Conservation (phyloP, 768 basidiomycete species). For the Hericium rajendrae region DNA sequence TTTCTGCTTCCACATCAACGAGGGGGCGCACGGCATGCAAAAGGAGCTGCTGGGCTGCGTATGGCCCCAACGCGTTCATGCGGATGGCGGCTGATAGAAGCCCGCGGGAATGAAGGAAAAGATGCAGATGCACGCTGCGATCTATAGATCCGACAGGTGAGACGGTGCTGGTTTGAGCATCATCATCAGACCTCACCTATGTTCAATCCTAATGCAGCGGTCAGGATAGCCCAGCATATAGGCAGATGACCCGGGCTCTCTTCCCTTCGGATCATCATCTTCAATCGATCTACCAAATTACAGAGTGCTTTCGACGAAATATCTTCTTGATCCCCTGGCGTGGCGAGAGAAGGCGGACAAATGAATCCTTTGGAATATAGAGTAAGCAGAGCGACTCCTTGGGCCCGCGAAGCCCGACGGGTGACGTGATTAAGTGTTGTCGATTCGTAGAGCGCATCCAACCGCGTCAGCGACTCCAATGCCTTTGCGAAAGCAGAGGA, state of each 20-base stretch:
- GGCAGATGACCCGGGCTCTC: constrained; percentile 76
- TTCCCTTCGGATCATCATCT: constrained; percentile 54
- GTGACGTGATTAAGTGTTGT: constrained; percentile 89
- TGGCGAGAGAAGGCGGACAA: constrained; percentile 30
- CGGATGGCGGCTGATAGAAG: constrained; percentile 88
- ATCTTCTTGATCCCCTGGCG: constrained; percentile 11
- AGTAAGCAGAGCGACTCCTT: constrained; percentile 88
- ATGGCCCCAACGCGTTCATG: constrained; percentile 87
- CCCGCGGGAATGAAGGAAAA: constrained; percentile 88
- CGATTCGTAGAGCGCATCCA: constrained; percentile 75
- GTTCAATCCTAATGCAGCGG: constrained; percentile 63
- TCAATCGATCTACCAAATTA: constrained; percentile 55
- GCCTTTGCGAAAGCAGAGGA: constrained; percentile 15
- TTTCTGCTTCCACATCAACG: constrained; percentile 43
- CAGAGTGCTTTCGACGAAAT: constrained; percentile 12
- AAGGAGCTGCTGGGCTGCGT: constrained; percentile 81
- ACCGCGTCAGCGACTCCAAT: constrained; percentile 34
- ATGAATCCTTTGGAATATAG: constrained; percentile 79
- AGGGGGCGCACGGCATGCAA: constrained; percentile 62
- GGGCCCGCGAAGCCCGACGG: constrained; percentile 77
- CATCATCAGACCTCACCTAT: constrained; percentile 39
- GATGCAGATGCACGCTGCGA: constrained; percentile 75
- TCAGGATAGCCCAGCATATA: constrained; percentile 83
- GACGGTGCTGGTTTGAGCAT: background rate
- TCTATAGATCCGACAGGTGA: constrained; percentile 33